Evolutionary conservation across 345 rosid genomes (phyloP).

Genomic region (Euphorbia lathyris): DNA sequence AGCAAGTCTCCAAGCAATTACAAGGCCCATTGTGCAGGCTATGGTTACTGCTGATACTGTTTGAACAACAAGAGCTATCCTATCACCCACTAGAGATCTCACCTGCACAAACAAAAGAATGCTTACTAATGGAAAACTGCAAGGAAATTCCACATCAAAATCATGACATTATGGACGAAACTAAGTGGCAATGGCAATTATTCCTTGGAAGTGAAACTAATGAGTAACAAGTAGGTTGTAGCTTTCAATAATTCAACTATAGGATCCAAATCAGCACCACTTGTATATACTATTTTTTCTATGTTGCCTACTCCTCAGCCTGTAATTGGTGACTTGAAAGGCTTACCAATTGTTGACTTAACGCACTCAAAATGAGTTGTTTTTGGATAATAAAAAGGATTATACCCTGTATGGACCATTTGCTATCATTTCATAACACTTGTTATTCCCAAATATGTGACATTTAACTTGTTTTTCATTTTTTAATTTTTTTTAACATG

Average conservation of each 20-base stretch:
- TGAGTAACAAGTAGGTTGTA: neutral
- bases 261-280: neutral
- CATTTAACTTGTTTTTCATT: no score
- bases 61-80: constrained; percentile 37
- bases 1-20: constrained; percentile 48
- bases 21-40: constrained; percentile 46
- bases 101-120: constrained; percentile 10
- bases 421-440: no score
- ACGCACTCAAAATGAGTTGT: no score
- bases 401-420: no score
- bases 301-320: neutral
- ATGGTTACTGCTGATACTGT: constrained; percentile 35
- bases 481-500: no score
- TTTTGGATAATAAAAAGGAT: no score
- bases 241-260: neutral
- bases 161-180: neutral
- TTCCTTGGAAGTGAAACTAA: neutral
- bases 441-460: no score
- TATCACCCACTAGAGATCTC: constrained; percentile 25
- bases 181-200: neutral
- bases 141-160: neutral
- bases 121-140: neutral
- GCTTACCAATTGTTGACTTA: neutral
- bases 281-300: neutral
- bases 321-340: neutral